Evolutionary conservation across 768 basidiomycete species (phyloP).

Genomic region (Saitozyma podzolica): DNA sequence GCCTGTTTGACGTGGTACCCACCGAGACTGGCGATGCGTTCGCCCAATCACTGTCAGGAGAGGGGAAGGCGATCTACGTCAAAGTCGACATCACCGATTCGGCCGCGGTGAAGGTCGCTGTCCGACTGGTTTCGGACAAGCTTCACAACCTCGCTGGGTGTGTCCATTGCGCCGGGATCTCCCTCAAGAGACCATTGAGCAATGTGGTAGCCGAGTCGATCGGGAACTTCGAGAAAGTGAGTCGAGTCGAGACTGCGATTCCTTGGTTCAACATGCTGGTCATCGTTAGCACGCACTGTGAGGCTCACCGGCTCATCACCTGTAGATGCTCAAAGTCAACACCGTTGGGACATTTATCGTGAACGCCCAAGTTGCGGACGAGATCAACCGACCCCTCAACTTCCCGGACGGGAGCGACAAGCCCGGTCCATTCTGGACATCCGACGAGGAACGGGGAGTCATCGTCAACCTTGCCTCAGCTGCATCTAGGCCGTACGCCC

Average conservation of each 20-base stretch:
- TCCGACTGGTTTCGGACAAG: constrained; percentile 15
- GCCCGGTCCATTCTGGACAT: constrained; percentile 33
- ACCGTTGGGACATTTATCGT: constrained; percentile 45
- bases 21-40: constrained; percentile 31
- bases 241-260: too few relatives aligned
- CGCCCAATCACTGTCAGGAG: constrained; percentile 14
- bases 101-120: constrained; percentile 34
- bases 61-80: constrained; percentile 30
- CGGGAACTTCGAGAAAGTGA: constrained; percentile 41
- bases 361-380: constrained; percentile 46
- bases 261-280: too few relatives aligned
- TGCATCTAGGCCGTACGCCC: constrained; percentile 41
- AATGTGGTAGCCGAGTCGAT: constrained; percentile 31
- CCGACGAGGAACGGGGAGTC: constrained; percentile 46
- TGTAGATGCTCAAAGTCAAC: constrained; percentile 45
- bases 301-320: neutral
- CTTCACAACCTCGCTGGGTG: constrained; percentile 26
- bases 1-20: constrained; percentile 42
- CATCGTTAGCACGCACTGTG: too few relatives aligned
- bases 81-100: constrained; percentile 39
- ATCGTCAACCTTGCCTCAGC: constrained; percentile 50
- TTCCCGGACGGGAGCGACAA: constrained; percentile 26
- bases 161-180: constrained; percentile 35
- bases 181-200: constrained; percentile 27
- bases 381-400: constrained; percentile 43